Evolutionary conservation across 2,329 filamentous ascomycete species (phyloP), one percentile per base, ranked within the genome.

Genomic region (Phialophora macrospora): DNA sequence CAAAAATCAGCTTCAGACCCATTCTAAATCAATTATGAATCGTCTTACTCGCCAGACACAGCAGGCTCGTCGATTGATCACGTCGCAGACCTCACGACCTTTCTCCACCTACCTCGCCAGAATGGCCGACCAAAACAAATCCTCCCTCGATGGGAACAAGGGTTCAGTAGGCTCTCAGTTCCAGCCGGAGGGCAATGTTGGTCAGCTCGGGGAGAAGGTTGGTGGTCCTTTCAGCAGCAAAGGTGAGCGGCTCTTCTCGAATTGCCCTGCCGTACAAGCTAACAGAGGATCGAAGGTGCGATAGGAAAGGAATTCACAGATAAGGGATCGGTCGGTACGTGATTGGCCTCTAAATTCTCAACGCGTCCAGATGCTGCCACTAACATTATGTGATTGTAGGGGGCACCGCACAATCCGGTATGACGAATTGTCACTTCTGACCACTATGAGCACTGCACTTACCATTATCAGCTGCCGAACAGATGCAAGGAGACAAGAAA

Each of bases 91-190:
- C 24, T 62, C 38, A 26, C 55, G 67, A 64, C 55, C 60, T n/a
- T 61, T 67, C 28, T 65, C 67, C 17, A 32, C 62, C 9, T 62
- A 30, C 48, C 20, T 48, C 49, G 26, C 38, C 65, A 65, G 56
- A 67, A 71, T 71, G 70, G 59, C 66, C 30, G 70, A 71, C 54
- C 46, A 61, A 44, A 57, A 67, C 30, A 68, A 68, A 46, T 65
- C 62, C 12, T 32, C 56, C 11, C 68, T 71, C 58, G 70, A 71
- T 44, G 67, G 64, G 51, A 56, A 63, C 55, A 64, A 71, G 26
- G 70, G 70, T 56, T 63, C 63, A 14, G 63, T 71, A 6, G 70
- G 70, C 60, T 61, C 57, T 20, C 52, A 64, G 17, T 71, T 71
- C 64, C 60, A 55, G 44, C 56, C 56, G 1, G 56, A 59, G 9